Conservation (phyloP, 257 asterid genomes). For the Echites panduratus region DNA sequence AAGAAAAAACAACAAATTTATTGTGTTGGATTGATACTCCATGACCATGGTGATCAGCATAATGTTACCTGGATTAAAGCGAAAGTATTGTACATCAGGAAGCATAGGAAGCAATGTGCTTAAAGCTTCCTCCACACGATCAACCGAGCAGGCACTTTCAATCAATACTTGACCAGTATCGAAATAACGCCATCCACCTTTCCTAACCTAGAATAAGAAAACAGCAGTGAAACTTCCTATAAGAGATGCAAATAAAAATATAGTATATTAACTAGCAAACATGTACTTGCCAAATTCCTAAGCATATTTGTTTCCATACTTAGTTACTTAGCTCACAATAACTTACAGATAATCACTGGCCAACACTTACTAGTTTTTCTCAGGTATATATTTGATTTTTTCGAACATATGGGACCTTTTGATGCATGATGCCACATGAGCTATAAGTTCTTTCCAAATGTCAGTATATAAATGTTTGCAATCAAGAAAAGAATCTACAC, state of each 20-base stretch:
- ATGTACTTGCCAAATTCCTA: neutral
- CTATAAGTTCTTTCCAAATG: neutral
- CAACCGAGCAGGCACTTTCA: conserved; percentile 98
- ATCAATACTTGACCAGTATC: conserved; percentile 97
- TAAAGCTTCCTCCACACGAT: conserved; percentile 95
- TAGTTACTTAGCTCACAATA: neutral
- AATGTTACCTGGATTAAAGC: conserved; percentile 90
- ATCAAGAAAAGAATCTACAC: neutral
- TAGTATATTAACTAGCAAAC: neutral
- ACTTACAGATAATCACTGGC: neutral
- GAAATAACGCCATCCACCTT: conserved; percentile 98
- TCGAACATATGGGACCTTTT: neutral
- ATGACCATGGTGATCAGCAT: neutral
- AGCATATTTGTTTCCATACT: neutral
- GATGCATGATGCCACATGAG: neutral
- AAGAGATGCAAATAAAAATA: neutral
- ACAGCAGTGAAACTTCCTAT: conserved; percentile 13
- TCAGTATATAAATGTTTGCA: neutral
- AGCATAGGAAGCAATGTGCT: conserved; percentile 92
- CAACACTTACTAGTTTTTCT: neutral
- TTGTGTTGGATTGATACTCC: neutral
- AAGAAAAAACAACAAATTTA: neutral
- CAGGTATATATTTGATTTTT: neutral
- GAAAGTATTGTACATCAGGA: conserved; percentile 87
- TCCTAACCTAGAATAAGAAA: conserved; percentile 56